Base-by-base conservation (phyloP, 495 filamentous ascomycete genomes). In the Lasiosphaeria ovina region DNA sequence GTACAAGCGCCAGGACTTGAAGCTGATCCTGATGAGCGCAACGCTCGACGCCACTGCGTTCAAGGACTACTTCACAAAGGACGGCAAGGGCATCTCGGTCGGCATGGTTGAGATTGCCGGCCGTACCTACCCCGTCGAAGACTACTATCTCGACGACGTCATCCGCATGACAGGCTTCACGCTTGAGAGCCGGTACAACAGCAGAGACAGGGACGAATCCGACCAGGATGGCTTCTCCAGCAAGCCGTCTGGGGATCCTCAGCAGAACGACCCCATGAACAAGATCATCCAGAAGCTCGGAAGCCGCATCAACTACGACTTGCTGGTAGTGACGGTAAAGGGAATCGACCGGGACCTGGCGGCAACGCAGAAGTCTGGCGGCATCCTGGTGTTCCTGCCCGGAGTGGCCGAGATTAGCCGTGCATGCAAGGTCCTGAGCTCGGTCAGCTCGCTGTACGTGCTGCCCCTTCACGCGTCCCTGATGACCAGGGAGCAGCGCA, bases 1-100 rank as follows among this genome's bases (percentile, higher is more conserved):
- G 45, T 82, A 80, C 49, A 77, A 81, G 62, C 83, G 91, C 52
- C 86, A 86, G 60, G 92, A 98, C 61, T 76, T 98, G 7, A 97
- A 92, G 73, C 85, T 98, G 45, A 87, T 98, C 42, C 79, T 98
- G n/a, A 98, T 98, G 95, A 96, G 91, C 71, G 94, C 94, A 11
- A 98, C 94, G 6, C 84, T 98, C 3, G 94, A 98, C 73, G 93
- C 95, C 9, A 81, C 84, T 3, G 85, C 93, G 4, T 98, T 98
- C 72, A 85, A 85, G 58, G 76, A 81, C 40, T 98, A 98, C 72
- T 98, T 98, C 71, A 83, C 82, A 12, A 82, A 81, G 9, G 78
- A 81, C 17, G 59, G 51, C 6, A 59, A 61, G 34, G 75, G 77
- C 8, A 78, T 84, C 34, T 78, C 77, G 11, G 92, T 97, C 58